Conservation (phyloP, 805 yeast species). For the Priceomyces haplophilus region DNA sequence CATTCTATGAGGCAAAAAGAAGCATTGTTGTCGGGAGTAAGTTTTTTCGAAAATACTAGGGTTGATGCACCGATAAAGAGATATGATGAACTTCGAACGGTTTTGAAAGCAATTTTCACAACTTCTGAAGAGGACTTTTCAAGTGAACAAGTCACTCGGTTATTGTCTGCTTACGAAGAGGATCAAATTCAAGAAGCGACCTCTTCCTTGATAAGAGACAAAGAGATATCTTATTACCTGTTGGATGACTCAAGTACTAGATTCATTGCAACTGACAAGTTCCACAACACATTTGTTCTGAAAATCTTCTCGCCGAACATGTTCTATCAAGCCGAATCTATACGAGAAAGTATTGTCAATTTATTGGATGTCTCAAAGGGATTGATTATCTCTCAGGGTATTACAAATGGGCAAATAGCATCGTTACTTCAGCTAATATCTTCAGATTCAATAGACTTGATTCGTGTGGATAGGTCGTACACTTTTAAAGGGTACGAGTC, state of each 20-base stretch:
- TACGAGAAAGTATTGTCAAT: constrained; percentile 42
- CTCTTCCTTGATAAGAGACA: constrained; percentile 49
- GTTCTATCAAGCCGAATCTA: constrained; percentile 45
- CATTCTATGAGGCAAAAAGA: constrained; percentile 74
- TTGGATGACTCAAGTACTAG: constrained; percentile 39
- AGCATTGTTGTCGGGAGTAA: constrained; percentile 43
- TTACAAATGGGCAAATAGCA: constrained; percentile 62
- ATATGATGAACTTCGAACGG: constrained; percentile 37
- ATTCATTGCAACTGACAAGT: constrained; percentile 55
- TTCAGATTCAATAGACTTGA: constrained; percentile 36
- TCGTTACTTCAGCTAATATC: constrained; percentile 56
- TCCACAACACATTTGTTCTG: constrained; percentile 37
- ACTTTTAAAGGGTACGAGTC: constrained; percentile 68
- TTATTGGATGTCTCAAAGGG: constrained; percentile 51
- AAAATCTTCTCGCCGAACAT: constrained; percentile 36
- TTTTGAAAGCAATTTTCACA: constrained; percentile 56
- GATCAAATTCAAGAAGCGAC: constrained; percentile 49
- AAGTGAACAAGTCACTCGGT: constrained; percentile 41
- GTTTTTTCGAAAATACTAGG: constrained; percentile 38
- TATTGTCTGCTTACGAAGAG: constrained; percentile 47
- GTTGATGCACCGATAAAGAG: constrained; percentile 9
- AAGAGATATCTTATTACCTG: constrained; percentile 51
- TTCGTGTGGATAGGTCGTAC: constrained; percentile 55
- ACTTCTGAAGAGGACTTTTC: constrained; percentile 50
- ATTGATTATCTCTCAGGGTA: constrained; percentile 49